These are phyloP conservation scores for Populus davidiana DNA, from an alignment of 345 rosid genomes.

Conservation along the genomic window DNA sequence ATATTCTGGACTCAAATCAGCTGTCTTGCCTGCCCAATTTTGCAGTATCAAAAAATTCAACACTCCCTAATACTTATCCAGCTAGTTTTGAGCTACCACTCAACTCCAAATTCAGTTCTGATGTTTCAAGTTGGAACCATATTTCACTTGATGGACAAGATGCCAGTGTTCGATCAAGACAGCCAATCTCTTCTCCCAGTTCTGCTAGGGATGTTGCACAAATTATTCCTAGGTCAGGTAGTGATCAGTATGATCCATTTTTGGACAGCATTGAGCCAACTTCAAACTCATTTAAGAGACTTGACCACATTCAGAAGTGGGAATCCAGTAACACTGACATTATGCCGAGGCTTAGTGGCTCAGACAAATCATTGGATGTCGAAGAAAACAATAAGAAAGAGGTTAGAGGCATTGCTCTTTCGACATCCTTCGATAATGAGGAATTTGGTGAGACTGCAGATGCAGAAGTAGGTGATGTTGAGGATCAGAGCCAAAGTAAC, in stretches of 20 bases:
- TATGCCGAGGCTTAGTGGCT: slow-evolving; percentile 39
- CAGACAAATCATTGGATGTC: slow-evolving; percentile 51
- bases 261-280: slow-evolving; percentile 76
- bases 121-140: slow-evolving; percentile 26
- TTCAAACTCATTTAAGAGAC: slow-evolving; percentile 38
- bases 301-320: slow-evolving; percentile 35
- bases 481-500: slow-evolving; percentile 50
- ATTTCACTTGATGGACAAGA: slow-evolving; percentile 34
- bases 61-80: slow-evolving; percentile 39
- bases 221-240: slow-evolving; percentile 30
- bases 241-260: slow-evolving; percentile 82
- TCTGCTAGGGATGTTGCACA: slow-evolving; percentile 35
- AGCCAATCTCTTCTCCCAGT: slow-evolving; percentile 41
- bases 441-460: slow-evolving; percentile 73
- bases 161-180: slow-evolving; percentile 38
- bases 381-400: slow-evolving; percentile 54
- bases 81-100: slow-evolving; percentile 46
- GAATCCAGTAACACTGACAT: slow-evolving; percentile 40
- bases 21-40: slow-evolving; percentile 21
- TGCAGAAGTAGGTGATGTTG: slow-evolving; percentile 57
- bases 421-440: slow-evolving; percentile 43
- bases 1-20: slow-evolving; percentile 27
- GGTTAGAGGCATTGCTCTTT: slow-evolving; percentile 36
- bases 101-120: slow-evolving; percentile 37
- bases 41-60: slow-evolving; percentile 32